Evolutionary conservation across 345 rosid genomes (phyloP), one percentile per base, ranked within the genome.

Genomic region (Populus tremula): DNA sequence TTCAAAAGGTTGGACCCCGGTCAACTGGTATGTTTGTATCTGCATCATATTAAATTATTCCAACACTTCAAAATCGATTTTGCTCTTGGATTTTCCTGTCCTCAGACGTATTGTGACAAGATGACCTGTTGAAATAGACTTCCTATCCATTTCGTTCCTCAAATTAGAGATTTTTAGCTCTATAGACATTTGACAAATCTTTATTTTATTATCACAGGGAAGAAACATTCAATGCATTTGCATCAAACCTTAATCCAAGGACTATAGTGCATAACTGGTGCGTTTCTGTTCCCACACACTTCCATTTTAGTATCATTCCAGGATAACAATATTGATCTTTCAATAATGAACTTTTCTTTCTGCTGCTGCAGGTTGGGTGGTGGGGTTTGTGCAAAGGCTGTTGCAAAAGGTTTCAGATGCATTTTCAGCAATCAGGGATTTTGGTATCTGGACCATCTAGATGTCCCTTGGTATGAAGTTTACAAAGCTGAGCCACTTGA

Each of bases 211-310:
- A n/a, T 80, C 75, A 13, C 88, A 93, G 98, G 93, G 97, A 92
- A 82, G 97, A 94, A 82, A 92, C 95, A 14, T 93, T 93, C 86
- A 91, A 90, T 72, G 56, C 88, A 38, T 83, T 92, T 86, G 87
- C 94, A 7, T 64, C 80, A 77, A 83, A 86, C 47, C 98, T 96
- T 43, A 88, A 88, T 83, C 99, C 97, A n/a, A 81, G 31, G 50
- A 96, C 99, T 2, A 87, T 93, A 70, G 90, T 96, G 69, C 95
- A 96, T 79, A 92, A 94, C 82, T 96, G 99, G 97, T 92, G 79
- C 80, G 90, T 75, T 80, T 74, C 53, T 71, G 11, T 64, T 20
- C 31, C 23, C 39, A 4, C 8, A 11, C 6, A 35, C 45, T 21
- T 85, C 67, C 33, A 9, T 63, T 65, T 25, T 62, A 27, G 10